Evolutionary conservation across 306 rosid genomes (phyloP).

Genomic region (Acmispon strigosus): DNA sequence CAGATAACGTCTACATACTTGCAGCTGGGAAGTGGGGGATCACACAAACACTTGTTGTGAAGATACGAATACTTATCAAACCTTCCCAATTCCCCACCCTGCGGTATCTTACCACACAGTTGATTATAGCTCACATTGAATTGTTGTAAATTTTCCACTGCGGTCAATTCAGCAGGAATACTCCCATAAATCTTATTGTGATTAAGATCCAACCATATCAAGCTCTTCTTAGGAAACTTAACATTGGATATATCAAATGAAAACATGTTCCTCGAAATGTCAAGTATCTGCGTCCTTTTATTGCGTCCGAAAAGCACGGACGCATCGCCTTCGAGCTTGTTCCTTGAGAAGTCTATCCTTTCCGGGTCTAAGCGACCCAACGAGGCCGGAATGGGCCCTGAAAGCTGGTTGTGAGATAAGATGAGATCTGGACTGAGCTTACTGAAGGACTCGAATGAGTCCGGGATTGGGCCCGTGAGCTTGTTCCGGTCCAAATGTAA

Average conservation of each 20-base stretch:
- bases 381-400: slow-evolving; percentile 48
- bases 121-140: slow-evolving; percentile 69
- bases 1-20: not conserved
- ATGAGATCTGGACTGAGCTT: slow-evolving; percentile 10
- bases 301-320: slow-evolving; percentile 44
- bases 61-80: slow-evolving; percentile 35
- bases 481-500: slow-evolving; percentile 31
- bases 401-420: slow-evolving; percentile 48
- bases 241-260: slow-evolving; percentile 40
- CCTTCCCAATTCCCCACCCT: slow-evolving; percentile 47
- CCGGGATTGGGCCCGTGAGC: slow-evolving; percentile 40
- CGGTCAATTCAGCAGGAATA: slow-evolving; percentile 37
- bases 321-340: slow-evolving; percentile 70
- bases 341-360: slow-evolving; percentile 43
- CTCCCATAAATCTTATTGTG: slow-evolving; percentile 48
- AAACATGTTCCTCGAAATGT: slow-evolving; percentile 55
- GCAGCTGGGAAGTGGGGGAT: slow-evolving; percentile 47
- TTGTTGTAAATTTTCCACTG: slow-evolving; percentile 26
- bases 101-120: slow-evolving; percentile 56
- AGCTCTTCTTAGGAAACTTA: slow-evolving; percentile 26
- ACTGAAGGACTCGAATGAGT: slow-evolving; percentile 36
- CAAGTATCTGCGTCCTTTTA: slow-evolving; percentile 34
- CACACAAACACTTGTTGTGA: slow-evolving; percentile 60
- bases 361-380: slow-evolving; percentile 37
- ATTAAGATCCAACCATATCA: slow-evolving; percentile 41